Evolutionary conservation across 345 rosid species (phyloP), one percentile per base, ranked within the genome.

Genomic region (Melaleuca alternifolia): DNA sequence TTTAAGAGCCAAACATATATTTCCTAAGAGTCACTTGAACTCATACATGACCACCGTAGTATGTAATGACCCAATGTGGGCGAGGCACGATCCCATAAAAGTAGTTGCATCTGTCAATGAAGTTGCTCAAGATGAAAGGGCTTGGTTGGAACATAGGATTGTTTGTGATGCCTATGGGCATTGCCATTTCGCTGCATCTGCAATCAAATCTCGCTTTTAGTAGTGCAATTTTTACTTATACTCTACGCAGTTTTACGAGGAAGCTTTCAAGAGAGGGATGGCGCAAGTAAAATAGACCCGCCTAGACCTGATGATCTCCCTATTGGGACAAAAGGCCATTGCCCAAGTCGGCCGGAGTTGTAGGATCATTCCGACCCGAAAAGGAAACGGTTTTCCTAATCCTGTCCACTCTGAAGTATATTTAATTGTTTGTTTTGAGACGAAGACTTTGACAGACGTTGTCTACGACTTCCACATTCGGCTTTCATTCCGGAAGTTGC

Each of bases 111-210:
- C 53, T 0, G 3, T 86, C 10, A 7, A 16, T 12, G 85, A 54
- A 92, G 7, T 1, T 3, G 41, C n/a, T 62, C 52, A 88, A 81
- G 41, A 87, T 50, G 61, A 90, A 92, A 7, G 93, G 91, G 2
- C 5, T 4, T 0, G 88, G 50, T 56, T 83, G 90, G 83, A 93
- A 91, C 94, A 93, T 92, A 12, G 93, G 90, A 0, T 81, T 84
- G 20, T 91, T 90, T 20, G 87, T 90, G 5, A 33, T 41, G 16
- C 90, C 94, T 16, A 91, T 85, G 0, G 94, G 93, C 12, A 92
- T 90, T 86, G 87, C 93, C 92, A 93, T 88, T 87, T 93, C 95
- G 44, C 94, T 93, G 50, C 95, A 92, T 89, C 94, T 90, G 75
- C 2, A 77, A 37, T 21, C 30, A 79, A 76, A 71, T 50, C 41